Evolutionary conservation across 805 yeast species (phyloP), one percentile per base, ranked within the genome.

Genomic region (Kluyveromyces starmeri): DNA sequence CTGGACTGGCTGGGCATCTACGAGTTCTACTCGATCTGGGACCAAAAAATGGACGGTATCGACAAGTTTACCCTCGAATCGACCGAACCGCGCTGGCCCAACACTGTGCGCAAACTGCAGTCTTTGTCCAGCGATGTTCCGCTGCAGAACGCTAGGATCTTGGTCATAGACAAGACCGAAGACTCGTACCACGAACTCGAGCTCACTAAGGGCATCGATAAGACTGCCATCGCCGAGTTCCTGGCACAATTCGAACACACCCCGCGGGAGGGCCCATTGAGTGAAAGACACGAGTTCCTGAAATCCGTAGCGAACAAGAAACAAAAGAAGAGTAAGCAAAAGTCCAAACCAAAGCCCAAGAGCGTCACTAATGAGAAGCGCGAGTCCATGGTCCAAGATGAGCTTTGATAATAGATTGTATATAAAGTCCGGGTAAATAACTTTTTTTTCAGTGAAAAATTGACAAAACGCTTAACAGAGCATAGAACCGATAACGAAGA

Each of bases 1-100:
- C 64, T 83, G 36, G 94, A 83, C 50, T 78, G 74, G 54, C 52
- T 78, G 27, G 75, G 68, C 0, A 41, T 51, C 2, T 50, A 70
- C 3, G 71, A 73, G 27, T 67, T 49, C 72, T 45, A 78, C 67
- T 1, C 67, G 61, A 51, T 53, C 61, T 23, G 62, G 7, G 52
- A 48, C 25, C 24, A 37, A 3, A 47, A 62, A 4, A 39, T 61
- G 4, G 50, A 52, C 32, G 7, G 39, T 27, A 9, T 32, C 22
- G 4, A 26, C 24, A 15, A 21, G 28, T 17, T 38, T 7, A 24
- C 18, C n/a, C n/a, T 31, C 6, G 45, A 46, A 5, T 27, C 40
- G 4, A 14, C 6, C 13, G 13, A 12, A 23, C 11, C 6, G n/a
- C 6, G 13, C 5, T 43, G 48, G 10, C 56, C 58, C 2, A 50